Evolutionary conservation across 495 filamentous ascomycete genomes (phyloP), one percentile per base, ranked within the genome.

Genomic region (Aspergillus conjunctus): DNA sequence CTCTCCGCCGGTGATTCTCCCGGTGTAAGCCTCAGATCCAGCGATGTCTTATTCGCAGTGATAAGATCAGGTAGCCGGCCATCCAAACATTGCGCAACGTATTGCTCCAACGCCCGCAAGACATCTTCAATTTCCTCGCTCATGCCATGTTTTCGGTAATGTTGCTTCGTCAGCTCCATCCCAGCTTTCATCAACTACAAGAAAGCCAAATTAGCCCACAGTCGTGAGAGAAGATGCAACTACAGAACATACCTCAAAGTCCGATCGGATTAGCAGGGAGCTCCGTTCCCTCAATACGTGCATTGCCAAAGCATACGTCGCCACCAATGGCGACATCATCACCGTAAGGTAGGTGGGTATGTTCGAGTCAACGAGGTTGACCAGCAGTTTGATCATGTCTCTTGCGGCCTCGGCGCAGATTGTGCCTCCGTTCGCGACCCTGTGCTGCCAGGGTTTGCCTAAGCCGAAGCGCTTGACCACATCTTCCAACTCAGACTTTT

Each of bases 211-310:
- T 39, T 30, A 33, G 12, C 15, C 4, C 1, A 46, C 17, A n/a
- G 14, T 46, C 5, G 9, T 18, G 3, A 17, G 43, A n/a, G 17
- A 9, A 4, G 43, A 46, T 8, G 14, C 3, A 18, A 18, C 1
- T 46, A 46, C n/a, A 21, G 21, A n/a, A 8, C 22, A n/a, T 48
- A 56, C 54, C 54, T 48, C 54, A 18, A 56, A 48, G 31, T 56
- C 54, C 30, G 54, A 56, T 17, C 39, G 41, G 15, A 48, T 31
- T 17, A 56, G 39, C 1, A 56, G 43, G 0, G 54, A 56, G 8
- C 26, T 20, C 9, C 39, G 8, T 17, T 46, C 41, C 1, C 54
- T 11, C 10, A 56, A 26, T n/a, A 56, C 48, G 11, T 56, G 54
- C 37, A 56, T 34, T 0, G 54, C 54, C 14, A 56, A 41, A 17